A percentile compares a stretch with the other conserved stretches of the same genome.
phyloP scores from a whole-genome alignment of 176 grass and related monocot genomes.

The Ananas comosus region DNA sequence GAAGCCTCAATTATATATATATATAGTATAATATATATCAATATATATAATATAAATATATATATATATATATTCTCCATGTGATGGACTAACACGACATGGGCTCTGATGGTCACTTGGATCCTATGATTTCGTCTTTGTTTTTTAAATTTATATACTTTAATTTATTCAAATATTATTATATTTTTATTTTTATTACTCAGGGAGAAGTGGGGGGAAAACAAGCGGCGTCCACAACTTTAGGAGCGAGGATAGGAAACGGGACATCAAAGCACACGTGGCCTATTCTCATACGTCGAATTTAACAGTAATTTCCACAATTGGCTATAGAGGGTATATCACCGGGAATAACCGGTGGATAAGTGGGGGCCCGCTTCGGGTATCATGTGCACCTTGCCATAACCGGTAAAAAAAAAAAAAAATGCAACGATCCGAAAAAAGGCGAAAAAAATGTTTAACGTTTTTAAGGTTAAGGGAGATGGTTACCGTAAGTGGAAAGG shows the following conservation, averaged over 20 bases:
- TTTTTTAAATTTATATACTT: too few relatives aligned
- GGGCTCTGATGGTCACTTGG: too few relatives aligned
- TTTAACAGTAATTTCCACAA: too few relatives aligned
- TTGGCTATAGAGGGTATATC: not conserved
- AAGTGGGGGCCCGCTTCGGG: not conserved
- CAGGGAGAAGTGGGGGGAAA: not conserved
- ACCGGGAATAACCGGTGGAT: not conserved
- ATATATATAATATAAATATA: too few relatives aligned
- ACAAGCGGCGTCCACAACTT: not conserved
- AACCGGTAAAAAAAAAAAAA: too few relatives aligned
- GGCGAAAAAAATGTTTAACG: not conserved
- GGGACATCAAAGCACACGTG: not conserved
- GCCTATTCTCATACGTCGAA: not conserved
- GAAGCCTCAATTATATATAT: too few relatives aligned
- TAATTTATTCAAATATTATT: not conserved
- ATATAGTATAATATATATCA: too few relatives aligned
- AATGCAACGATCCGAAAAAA: too few relatives aligned
- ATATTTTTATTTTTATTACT: not conserved
- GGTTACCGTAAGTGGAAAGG: not conserved
- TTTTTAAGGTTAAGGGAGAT: not conserved
- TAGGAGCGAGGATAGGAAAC: not conserved
- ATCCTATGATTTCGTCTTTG: too few relatives aligned
- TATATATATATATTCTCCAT: too few relatives aligned
- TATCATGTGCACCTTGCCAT: too few relatives aligned
- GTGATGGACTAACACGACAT: too few relatives aligned